Conservation (phyloP, 192 early-diverging fungal species). For the Podila horticola region DNA sequence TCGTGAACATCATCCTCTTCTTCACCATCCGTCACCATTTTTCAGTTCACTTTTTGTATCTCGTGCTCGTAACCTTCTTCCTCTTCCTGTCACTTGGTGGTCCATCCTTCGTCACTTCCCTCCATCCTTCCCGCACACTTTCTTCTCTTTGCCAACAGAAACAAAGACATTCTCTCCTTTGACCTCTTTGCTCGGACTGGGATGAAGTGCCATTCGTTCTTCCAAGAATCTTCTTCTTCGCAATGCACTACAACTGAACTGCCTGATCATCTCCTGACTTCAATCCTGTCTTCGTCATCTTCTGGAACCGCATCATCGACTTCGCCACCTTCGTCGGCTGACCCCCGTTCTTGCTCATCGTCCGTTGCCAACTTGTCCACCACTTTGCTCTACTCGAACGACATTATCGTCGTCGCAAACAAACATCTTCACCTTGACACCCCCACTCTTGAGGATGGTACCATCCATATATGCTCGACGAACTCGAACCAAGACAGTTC, state of each 20-base stretch:
- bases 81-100: background rate
- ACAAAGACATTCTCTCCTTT: background rate
- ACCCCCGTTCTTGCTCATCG: slow-evolving; percentile 30
- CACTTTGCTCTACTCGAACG: background rate
- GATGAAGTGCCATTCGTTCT: slow-evolving; percentile 8
- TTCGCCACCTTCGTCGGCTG: slow-evolving; percentile 14
- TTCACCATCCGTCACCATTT: background rate
- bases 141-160: background rate
- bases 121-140: slow-evolving; percentile 1
- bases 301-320: background rate
- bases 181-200: background rate
- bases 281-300: slow-evolving; percentile 2
- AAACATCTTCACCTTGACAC: background rate
- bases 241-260: background rate
- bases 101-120: background rate
- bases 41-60: background rate
- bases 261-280: background rate
- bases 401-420: background rate
- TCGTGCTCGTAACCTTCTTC: background rate
- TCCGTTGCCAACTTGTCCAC: slow-evolving; percentile 9
- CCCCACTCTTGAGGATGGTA: background rate
- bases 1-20: background rate
- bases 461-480: background rate
- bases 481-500: no score
- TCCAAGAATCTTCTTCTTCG: background rate